Percentiles rank a stretch among this genome's conserved stretches.
These are phyloP conservation scores for Elaeis guineensis DNA, from an alignment of 176 grass and related monocot species.

Conservation along the genomic window DNA sequence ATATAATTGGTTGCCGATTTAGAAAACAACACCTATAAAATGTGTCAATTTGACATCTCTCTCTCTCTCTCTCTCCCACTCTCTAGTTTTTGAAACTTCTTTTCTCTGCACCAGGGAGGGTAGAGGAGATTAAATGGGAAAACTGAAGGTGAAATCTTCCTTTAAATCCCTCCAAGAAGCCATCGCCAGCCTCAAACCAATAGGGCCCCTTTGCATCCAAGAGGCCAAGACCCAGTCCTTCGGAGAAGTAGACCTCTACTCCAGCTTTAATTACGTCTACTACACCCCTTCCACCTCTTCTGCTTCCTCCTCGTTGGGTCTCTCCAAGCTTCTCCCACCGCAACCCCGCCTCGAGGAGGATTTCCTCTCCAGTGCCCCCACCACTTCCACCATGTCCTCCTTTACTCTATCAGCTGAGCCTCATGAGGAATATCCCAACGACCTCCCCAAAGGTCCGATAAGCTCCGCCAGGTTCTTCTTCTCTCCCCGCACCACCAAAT, in stretches of 20 bases:
- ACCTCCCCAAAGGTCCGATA: not conserved
- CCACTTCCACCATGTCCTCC: not conserved
- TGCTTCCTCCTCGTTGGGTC: constrained; percentile 11
- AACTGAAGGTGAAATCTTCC: constrained; percentile 31
- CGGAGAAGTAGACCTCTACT: not conserved
- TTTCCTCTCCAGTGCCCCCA: not conserved
- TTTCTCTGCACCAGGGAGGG: no score
- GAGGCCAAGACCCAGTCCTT: constrained; percentile 23
- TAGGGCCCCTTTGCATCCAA: constrained; percentile 17
- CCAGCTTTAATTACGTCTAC: not conserved
- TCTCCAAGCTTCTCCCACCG: not conserved
- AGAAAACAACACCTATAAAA: not conserved
- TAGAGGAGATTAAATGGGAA: constrained; percentile 10
- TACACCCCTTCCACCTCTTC: not conserved
- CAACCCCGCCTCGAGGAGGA: not conserved
- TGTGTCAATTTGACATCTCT: not conserved
- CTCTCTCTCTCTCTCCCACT: not conserved
- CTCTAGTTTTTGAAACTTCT: not conserved
- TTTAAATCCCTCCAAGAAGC: constrained; percentile 30
- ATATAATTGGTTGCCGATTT: not conserved
- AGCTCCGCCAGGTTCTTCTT: constrained; percentile 15
- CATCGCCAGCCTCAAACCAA: constrained; percentile 23
- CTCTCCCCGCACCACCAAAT: constrained; percentile 6
- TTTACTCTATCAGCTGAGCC: not conserved
- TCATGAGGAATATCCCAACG: not conserved